Base-by-base conservation (phyloP, 1,139 yeast species). In the Saccharomycopsis crataegensis region DNA sequence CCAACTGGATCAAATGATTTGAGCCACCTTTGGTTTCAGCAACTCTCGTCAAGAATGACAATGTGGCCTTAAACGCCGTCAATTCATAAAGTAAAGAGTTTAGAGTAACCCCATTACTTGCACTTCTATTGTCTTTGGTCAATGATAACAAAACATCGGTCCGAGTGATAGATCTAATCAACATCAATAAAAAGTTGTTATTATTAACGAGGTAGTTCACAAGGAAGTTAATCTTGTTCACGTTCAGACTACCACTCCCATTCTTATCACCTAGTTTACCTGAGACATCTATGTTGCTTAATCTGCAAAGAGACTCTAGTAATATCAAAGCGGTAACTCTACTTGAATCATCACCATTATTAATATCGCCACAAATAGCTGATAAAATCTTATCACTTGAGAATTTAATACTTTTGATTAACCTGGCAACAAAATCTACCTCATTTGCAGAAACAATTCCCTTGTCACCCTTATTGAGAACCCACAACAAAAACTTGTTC, bases 11-110 rank as follows among this genome's bases (percentile, higher is more conserved):
- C 56, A 91, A 70, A 56, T 83, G 84, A 55, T 80, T 78, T 0
- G 97, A 89, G 1, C 99, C 98, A 7, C 67, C 65, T 59, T 88
- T 78, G 0, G 86, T 79, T 63, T 86, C 88, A 0, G 95, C 89
- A 8, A 91, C 76, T 61, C 94, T 78, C 1, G 83, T 75, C 58
- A 91, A 71, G 54, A 90, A 76, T 58, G 83, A 83, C 45, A 88
- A 66, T 0, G 85, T 80, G 0, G 93, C 76, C 62, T 85, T 86
- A 68, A 86, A 86, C 1, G 89, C 84, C 0, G 93, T 86, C 34
- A 87, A 67, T 62, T 87, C 96, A 64, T 83, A 84, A 8, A 83
- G 66, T 40, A 86, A 68, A 1, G 79, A 70, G 45, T 81, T 82
- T 46, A 81, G 63, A 4, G 78, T 70, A 5, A 80, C 50, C 37